These are phyloP conservation scores for Zangia roseola DNA, from an alignment of 768 basidiomycete species.

Conservation along the genomic window DNA sequence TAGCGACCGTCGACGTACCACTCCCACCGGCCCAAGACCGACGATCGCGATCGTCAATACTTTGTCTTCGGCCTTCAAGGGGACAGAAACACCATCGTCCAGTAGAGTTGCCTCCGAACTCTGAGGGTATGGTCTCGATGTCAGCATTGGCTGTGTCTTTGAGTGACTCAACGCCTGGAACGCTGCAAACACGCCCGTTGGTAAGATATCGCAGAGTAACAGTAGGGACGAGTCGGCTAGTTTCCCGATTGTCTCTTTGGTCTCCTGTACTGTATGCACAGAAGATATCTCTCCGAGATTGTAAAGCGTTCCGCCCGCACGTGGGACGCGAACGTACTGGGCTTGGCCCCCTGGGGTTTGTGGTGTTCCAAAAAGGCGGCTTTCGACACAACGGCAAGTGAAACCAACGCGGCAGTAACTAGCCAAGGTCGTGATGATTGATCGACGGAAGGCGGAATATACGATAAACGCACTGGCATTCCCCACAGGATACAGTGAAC, in stretches of 20 bases:
- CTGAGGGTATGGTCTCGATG: conserved; percentile 57
- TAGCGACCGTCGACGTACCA: conserved; percentile 37
- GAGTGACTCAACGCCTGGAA: conserved; percentile 71
- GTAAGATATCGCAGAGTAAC: conserved; percentile 74
- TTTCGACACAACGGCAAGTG: conserved; percentile 64
- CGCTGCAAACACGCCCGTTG: conserved; percentile 77
- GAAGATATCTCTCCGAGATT: conserved; percentile 49
- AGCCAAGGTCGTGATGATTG: background rate
- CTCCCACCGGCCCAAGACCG: conserved; percentile 78
- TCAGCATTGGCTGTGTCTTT: conserved; percentile 61
- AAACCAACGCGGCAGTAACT: conserved; percentile 75
- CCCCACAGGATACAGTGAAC: conserved; percentile 81
- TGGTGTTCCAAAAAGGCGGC: conserved; percentile 65
- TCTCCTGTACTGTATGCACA: conserved; percentile 21
- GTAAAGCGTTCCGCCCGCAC: conserved; percentile 76
- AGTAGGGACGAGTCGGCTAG: conserved; percentile 67
- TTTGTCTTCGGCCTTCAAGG: conserved; percentile 46
- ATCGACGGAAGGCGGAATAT: background rate
- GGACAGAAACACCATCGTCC: conserved; percentile 11
- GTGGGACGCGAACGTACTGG: conserved; percentile 76
- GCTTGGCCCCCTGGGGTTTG: conserved; percentile 72
- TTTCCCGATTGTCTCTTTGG: conserved; percentile 36
- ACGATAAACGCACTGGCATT: conserved; percentile 63
- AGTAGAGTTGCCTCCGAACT: conserved; percentile 12
- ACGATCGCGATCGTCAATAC: conserved; percentile 62